Evolutionary conservation across 257 asterid species (phyloP).

Genomic region (Solanum gracilifrons): DNA sequence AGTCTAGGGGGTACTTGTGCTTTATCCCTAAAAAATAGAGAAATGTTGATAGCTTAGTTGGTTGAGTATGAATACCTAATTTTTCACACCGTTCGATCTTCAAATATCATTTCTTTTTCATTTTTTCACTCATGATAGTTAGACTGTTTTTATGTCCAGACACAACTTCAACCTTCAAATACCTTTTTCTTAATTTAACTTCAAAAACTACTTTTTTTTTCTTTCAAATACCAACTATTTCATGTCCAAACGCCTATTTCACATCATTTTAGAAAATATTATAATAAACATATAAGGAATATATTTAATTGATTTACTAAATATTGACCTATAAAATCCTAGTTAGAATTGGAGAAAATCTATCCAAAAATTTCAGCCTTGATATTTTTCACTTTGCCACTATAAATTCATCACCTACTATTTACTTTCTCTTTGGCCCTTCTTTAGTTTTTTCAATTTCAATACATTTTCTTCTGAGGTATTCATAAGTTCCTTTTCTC

Average conservation of each 20-base stretch:
- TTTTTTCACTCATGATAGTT: neutral
- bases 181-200: neutral
- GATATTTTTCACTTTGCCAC: neutral
- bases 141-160: neutral
- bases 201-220: no score
- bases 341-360: neutral
- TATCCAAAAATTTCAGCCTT: neutral
- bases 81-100: neutral
- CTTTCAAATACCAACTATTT: neutral
- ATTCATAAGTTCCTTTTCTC: neutral
- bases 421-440: neutral
- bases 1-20: no score
- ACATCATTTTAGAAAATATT: neutral
- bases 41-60: no score
- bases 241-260: neutral
- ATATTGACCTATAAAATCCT: neutral
- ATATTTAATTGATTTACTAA: neutral
- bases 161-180: neutral
- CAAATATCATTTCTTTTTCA: neutral
- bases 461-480: neutral
- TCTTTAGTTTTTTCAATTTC: neutral
- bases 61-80: no score
- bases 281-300: neutral
- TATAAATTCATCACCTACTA: neutral
- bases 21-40: no score